Percentiles rank a stretch among this genome's conserved stretches.
Evolutionary conservation across 2,329 filamentous ascomycete species (phyloP).

Genomic region (Elsinoe necatrix): DNA sequence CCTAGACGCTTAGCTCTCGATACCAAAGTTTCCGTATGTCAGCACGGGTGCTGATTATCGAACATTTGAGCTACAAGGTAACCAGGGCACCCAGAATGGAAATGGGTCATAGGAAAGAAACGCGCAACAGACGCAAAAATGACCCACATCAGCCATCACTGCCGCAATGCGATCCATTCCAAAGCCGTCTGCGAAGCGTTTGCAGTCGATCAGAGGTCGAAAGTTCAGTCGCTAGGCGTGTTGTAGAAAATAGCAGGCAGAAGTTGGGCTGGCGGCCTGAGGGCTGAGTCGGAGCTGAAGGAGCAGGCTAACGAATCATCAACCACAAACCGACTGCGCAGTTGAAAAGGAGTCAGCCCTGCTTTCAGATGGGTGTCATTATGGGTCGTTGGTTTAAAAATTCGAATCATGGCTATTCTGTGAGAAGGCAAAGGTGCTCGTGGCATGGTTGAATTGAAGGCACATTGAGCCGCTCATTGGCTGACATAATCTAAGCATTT

Average conservation of each 20-base stretch:
- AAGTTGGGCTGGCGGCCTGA: background rate
- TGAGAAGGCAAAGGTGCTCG: background rate
- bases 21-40: background rate
- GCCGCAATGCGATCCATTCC: background rate
- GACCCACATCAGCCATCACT: background rate
- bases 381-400: background rate
- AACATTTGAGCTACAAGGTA: background rate
- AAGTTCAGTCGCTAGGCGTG: background rate
- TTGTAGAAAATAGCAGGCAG: background rate
- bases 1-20: background rate
- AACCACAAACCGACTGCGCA: background rate
- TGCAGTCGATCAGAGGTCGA: background rate
- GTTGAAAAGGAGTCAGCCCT: background rate
- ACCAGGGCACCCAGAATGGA: background rate
- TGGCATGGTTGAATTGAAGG: background rate
- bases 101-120: background rate
- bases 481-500: background rate
- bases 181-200: background rate
- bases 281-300: background rate
- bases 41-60: background rate
- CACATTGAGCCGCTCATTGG: conserved; percentile 1
- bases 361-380: background rate
- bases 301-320: background rate
- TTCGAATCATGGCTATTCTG: background rate
- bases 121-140: background rate